These are phyloP conservation scores for Torulaspora gathmanii DNA, from an alignment of 805 yeast species.

Conservation along the genomic window DNA sequence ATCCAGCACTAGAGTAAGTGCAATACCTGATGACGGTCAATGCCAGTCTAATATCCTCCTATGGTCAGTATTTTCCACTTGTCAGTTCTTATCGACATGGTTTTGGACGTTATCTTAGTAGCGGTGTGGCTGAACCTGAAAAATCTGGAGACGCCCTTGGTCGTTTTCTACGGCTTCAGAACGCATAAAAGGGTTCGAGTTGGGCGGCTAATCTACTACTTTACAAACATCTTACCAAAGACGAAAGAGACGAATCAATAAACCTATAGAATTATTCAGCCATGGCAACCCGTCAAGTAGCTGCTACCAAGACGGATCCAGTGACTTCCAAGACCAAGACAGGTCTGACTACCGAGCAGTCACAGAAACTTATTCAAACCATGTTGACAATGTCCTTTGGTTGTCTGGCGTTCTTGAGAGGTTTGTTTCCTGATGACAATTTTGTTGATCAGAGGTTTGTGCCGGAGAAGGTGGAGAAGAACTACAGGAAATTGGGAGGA, in stretches of 20 bases:
- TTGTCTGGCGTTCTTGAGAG: constrained; percentile 52
- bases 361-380: constrained; percentile 46
- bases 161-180: not conserved
- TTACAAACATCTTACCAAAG: not conserved
- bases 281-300: constrained; percentile 15
- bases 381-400: constrained; percentile 51
- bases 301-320: constrained; percentile 12
- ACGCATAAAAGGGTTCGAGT: not conserved
- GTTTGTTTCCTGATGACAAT: constrained; percentile 51
- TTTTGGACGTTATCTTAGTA: not conserved
- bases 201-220: not conserved
- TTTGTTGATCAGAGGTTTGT: constrained; percentile 47
- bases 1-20: not conserved
- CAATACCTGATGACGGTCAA: not conserved
- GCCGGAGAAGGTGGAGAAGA: constrained; percentile 34
- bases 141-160: not conserved
- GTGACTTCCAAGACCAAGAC: constrained; percentile 20
- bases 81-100: not conserved
- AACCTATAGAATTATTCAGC: no score
- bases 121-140: not conserved
- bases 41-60: not conserved
- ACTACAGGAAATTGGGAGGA: constrained; percentile 25
- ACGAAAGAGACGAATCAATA: not conserved
- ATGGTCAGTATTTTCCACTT: no score
- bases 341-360: constrained; percentile 36